Evolutionary conservation across 2,329 filamentous ascomycete species (phyloP).

Genomic region (Aspergillus sojae): DNA sequence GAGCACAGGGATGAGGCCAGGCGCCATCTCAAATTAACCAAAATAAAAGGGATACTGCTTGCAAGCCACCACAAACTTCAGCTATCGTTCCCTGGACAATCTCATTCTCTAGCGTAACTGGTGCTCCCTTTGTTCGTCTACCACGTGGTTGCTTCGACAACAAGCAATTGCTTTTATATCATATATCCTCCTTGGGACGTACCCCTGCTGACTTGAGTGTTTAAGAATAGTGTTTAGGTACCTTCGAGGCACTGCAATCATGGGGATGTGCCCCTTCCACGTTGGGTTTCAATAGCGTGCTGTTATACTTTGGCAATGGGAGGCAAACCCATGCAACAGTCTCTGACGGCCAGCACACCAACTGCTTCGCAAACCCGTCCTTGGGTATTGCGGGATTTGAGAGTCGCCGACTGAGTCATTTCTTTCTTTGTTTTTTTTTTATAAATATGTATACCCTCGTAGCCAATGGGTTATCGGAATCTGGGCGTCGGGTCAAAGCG

Average conservation of each 20-base stretch:
- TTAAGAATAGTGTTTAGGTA: not conserved
- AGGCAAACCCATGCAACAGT: not conserved
- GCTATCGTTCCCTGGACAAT: not conserved
- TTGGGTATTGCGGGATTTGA: not conserved
- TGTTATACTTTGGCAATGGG: not conserved
- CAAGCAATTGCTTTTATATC: not conserved
- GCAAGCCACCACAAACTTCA: not conserved
- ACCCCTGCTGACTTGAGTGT: not conserved
- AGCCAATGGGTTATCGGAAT: not conserved
- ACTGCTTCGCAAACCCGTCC: not conserved
- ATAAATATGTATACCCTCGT: not conserved
- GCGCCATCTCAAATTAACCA: too few relatives aligned
- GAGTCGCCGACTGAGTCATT: not conserved
- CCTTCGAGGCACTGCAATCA: not conserved
- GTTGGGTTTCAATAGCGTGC: not conserved
- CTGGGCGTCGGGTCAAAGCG: not conserved
- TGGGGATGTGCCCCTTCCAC: not conserved
- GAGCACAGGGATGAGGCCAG: not conserved
- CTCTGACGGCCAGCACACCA: not conserved
- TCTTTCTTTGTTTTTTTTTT: not conserved
- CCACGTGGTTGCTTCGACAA: not conserved
- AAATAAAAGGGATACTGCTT: not conserved
- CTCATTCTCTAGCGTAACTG: not conserved
- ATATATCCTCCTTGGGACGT: not conserved
- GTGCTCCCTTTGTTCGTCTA: not conserved